phyloP scores from a whole-genome alignment of 768 basidiomycete genomes.

The Agrocybe praecox region DNA sequence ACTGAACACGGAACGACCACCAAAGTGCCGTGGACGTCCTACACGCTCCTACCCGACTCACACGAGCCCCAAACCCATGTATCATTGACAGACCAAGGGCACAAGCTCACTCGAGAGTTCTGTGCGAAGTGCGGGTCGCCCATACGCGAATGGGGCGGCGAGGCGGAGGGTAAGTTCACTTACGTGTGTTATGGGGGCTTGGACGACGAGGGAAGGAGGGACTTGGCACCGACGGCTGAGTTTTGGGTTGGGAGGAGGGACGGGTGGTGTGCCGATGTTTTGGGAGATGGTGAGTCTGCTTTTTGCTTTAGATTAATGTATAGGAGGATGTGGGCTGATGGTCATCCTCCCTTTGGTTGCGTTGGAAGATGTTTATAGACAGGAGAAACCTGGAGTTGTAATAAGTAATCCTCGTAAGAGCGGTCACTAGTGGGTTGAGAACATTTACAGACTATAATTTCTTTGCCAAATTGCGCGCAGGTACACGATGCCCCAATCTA shows the following conservation, averaged over 20 bases:
- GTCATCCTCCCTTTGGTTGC: too few species aligned
- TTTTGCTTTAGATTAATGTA: too few species aligned
- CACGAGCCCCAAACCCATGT: neutral
- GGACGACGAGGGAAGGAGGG: slow-evolving; percentile 5
- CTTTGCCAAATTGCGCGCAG: too few species aligned
- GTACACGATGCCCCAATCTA: too few species aligned
- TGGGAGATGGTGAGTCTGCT: neutral
- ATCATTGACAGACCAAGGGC: neutral
- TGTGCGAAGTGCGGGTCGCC: slow-evolving; percentile 5
- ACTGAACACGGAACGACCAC: slow-evolving; percentile 3
- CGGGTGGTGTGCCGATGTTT: slow-evolving; percentile 4
- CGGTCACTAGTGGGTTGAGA: too few species aligned
- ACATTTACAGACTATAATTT: too few species aligned
- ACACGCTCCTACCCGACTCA: neutral
- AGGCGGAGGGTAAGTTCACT: slow-evolving; percentile 4
- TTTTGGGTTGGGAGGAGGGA: slow-evolving; percentile 4
- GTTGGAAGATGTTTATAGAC: too few species aligned
- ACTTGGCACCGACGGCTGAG: neutral
- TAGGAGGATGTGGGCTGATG: too few species aligned
- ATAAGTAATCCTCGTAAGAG: too few species aligned
- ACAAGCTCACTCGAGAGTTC: slow-evolving; percentile 1
- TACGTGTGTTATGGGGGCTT: slow-evolving; percentile 9
- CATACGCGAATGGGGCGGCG: slow-evolving; percentile 7
- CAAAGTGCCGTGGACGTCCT: slow-evolving; percentile 7
- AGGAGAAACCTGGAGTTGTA: too few species aligned